Evolutionary conservation across 2,329 filamentous ascomycete genomes (phyloP), one percentile per base, ranked within the genome.

Genomic region (Ceratocystiopsis sp.): DNA sequence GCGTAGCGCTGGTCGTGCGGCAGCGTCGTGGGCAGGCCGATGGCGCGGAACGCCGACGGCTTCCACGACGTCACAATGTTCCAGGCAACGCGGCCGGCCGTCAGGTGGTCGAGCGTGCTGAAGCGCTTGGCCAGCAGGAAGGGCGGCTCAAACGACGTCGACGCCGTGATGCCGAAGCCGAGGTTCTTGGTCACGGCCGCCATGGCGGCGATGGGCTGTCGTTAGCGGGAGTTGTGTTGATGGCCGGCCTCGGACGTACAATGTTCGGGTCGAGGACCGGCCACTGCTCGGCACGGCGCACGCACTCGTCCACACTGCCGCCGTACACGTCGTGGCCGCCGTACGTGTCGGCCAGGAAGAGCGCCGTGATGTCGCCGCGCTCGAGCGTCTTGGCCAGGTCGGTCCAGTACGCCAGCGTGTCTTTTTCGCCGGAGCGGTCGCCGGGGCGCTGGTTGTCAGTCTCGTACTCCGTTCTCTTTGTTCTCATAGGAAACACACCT

Each of bases 251-350:
- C 10, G 21, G 10, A 15, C 29, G 2, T 29, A 47, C 71, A 51
- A 78, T 78, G 0, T 69, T 69, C 0, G 76, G 76, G 51, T 80
- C 75, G 0, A 71, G 77, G 54, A 79, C 65, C 0, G 76, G 75
- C 72, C 73, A 79, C 51, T 80, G 75, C 0, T 75, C 73, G 1
- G 72, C 75, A 19, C 72, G 61, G 2, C 73, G 63, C 47, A 78
- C 76, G 50, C 71, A 76, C 43, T 75, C 69, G 49, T 78, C 73
- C 3, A 75, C 53, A 25, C 66, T 74, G 1, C 64, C 66, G 45
- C 75, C 66, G 45, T 78, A 79, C 0, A 71, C 77, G 49, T 79
- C 74, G 45, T 78, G 72, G 0, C 71, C 73, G 2, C 74, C 74
- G 42, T 77, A 78, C 0, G 73, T 78, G 50, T 81, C 77, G 0